Base-by-base conservation (phyloP, 1,284 basidiomycete species). In the Trichosporon sp. region DNA sequence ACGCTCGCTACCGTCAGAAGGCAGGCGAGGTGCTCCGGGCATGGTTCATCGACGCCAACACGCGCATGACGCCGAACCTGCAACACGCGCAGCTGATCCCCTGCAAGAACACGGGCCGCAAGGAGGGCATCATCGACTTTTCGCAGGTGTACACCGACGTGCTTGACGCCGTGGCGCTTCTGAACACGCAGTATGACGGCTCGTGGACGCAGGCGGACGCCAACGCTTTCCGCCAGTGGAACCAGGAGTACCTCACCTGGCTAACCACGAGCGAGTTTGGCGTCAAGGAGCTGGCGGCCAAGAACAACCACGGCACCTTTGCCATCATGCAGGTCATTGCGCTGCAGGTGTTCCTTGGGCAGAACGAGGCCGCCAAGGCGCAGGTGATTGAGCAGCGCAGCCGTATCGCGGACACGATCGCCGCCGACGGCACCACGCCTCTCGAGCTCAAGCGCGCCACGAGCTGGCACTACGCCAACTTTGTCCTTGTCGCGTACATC, bases 111-210 rank as follows among this genome's bases (percentile, higher is more conserved):
- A 57, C 56, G 25, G 64, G 64, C 2, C 54, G 64, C 21, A 40
- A 58, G 4, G 59, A 58, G 16, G 64, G 64, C 58, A 62, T 65
- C 33, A 65, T 65, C 64, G 64, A 65, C 58, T 62, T 65, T 33
- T 36, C 64, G 8, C 64, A 65, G 64, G 58, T 62, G 54, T 62
- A 62, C 61, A 65, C 61, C 6, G 58, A 58, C 27, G 64, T 62
- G 16, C 32, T 62, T 3, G 64, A 65, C 19, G 64, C 60, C 9
- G 64, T 62, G 9, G 60, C 37, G 3, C n/a, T 65, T 9, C 60
- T 65, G 58, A 36, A 19, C 21, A 62, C 60, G 4, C 31, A 19
- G 8, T 16, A 21, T 2, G 64, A 65, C 61, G 25, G n/a, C 8
- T 25, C 37, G 0, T 65, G 64, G 64, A 33, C 4, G 32, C 7